These are phyloP conservation scores for Nematocida parisii DNA, from an alignment of 371 early-diverging fungal genomes.

Conservation along the genomic window DNA sequence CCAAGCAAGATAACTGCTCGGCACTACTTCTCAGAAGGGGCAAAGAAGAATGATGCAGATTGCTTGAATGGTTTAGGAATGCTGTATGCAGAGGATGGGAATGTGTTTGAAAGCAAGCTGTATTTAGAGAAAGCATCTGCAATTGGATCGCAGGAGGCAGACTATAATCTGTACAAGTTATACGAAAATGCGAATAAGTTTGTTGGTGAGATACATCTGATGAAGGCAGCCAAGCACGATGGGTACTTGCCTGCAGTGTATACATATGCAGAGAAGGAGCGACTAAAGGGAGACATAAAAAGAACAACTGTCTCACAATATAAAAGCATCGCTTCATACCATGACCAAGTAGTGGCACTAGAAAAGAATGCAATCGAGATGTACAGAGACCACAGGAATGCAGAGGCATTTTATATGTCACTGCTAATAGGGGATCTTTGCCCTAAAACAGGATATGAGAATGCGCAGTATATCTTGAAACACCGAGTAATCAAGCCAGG, in stretches of 20 bases:
- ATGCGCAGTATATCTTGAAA: slow-evolving; percentile 64
- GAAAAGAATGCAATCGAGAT: slow-evolving; percentile 51
- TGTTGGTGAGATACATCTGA: slow-evolving; percentile 56
- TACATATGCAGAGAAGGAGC: slow-evolving; percentile 59
- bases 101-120: slow-evolving; percentile 53
- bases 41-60: slow-evolving; percentile 54
- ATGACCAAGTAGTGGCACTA: slow-evolving; percentile 43
- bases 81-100: slow-evolving; percentile 48
- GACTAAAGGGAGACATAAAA: slow-evolving; percentile 24
- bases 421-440: slow-evolving; percentile 65
- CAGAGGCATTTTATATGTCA: slow-evolving; percentile 50
- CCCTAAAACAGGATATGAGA: slow-evolving; percentile 54
- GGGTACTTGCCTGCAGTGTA: slow-evolving; percentile 70
- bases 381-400: slow-evolving; percentile 50
- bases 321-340: slow-evolving; percentile 57
- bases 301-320: slow-evolving; percentile 34
- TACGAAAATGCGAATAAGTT: slow-evolving; percentile 39
- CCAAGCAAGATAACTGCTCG: slow-evolving; percentile 62
- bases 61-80: slow-evolving; percentile 67
- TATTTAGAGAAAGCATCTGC: slow-evolving; percentile 58
- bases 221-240: slow-evolving; percentile 59
- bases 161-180: slow-evolving; percentile 61
- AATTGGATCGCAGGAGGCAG: slow-evolving; percentile 49
- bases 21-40: slow-evolving; percentile 67
- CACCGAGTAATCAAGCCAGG: slow-evolving; percentile 45